Percentiles rank a stretch among this genome's conserved stretches.
Evolutionary conservation across 129 eudicot species (phyloP).

Genomic region (Chrysanthemum seticuspe): DNA sequence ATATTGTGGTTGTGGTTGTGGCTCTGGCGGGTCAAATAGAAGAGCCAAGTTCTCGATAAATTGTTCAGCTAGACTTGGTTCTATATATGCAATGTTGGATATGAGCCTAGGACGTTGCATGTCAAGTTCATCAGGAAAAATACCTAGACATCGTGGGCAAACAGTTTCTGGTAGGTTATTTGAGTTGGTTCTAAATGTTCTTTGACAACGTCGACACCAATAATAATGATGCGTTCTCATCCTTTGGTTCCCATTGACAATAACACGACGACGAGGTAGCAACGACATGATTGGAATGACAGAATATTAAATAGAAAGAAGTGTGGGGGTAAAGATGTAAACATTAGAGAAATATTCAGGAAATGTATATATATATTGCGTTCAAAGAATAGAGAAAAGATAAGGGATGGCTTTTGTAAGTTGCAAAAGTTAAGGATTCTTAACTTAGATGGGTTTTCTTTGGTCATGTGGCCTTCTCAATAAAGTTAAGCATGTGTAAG

Average conservation of each 20-base stretch:
- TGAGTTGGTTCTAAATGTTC: slow-evolving; percentile 56
- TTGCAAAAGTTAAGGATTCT: slow-evolving; percentile 31
- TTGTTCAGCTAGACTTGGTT: slow-evolving; percentile 40
- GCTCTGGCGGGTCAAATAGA: slow-evolving; percentile 48
- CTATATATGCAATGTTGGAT: slow-evolving; percentile 32
- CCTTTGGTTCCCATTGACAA: slow-evolving; percentile 64
- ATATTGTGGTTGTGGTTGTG: slow-evolving; percentile 25
- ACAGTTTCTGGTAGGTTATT: slow-evolving; percentile 45
- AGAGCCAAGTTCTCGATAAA: slow-evolving; percentile 47
- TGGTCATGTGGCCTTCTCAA: slow-evolving; percentile 24
- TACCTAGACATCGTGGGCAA: slow-evolving; percentile 64
- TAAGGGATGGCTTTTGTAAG: slow-evolving; percentile 32
- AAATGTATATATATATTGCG: slow-evolving; percentile 25
- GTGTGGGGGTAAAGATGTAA: slow-evolving; percentile 25
- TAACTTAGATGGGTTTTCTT: slow-evolving; percentile 28
- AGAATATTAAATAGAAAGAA: slow-evolving; percentile 15
- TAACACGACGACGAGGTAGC: slow-evolving; percentile 54
- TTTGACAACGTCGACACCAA: slow-evolving; percentile 74
- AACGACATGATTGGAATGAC: slow-evolving; percentile 43
- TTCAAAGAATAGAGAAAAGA: slow-evolving; percentile 18
- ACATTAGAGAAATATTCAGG: slow-evolving; percentile 16
- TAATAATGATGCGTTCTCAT: slow-evolving; percentile 67
- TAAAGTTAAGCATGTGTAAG: slow-evolving; percentile 37
- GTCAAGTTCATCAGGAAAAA: slow-evolving; percentile 57
- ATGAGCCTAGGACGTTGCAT: slow-evolving; percentile 43